These are phyloP conservation scores for Inonotus hispidus DNA, from an alignment of 1,284 basidiomycete genomes.

Conservation along the genomic window DNA sequence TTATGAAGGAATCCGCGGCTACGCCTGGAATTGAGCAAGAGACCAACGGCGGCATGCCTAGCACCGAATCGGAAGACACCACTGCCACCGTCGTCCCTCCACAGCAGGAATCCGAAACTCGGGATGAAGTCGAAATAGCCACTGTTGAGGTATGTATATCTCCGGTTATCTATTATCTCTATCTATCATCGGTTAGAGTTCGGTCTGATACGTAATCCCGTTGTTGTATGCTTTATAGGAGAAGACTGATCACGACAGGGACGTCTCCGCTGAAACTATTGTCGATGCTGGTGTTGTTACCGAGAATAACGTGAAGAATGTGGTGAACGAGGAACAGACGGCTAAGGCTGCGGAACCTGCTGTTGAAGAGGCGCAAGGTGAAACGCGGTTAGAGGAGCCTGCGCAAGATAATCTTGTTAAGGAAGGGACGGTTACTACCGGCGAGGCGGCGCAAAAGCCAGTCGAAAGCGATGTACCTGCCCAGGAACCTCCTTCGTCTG, in stretches of 20 bases:
- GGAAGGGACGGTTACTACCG: neutral
- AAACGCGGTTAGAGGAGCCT: constrained; percentile 3
- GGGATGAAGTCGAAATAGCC: no score
- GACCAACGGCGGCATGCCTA: neutral
- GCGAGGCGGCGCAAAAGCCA: constrained; percentile 2
- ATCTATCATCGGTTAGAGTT: no score
- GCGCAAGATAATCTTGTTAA: neutral
- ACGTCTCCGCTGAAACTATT: no score
- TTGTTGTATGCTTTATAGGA: no score
- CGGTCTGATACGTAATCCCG: no score
- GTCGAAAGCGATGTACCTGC: neutral
- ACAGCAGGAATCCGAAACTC: neutral
- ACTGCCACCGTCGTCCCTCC: no score
- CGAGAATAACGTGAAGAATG: no score
- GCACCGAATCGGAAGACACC: no score
- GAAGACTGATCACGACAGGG: no score
- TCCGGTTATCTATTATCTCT: no score
- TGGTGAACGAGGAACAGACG: neutral
- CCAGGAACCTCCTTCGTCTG: neutral
- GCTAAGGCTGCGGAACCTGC: neutral
- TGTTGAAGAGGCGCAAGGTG: constrained; percentile 9
- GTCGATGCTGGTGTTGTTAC: no score
- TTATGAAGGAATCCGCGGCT: neutral
- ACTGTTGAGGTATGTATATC: no score
- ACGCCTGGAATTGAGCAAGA: neutral